A percentile compares a stretch with the other conserved stretches of the same genome.
These are phyloP conservation scores for Suhomyces ambrosiae DNA, from an alignment of 1,139 yeast genomes.

Conservation along the genomic window DNA sequence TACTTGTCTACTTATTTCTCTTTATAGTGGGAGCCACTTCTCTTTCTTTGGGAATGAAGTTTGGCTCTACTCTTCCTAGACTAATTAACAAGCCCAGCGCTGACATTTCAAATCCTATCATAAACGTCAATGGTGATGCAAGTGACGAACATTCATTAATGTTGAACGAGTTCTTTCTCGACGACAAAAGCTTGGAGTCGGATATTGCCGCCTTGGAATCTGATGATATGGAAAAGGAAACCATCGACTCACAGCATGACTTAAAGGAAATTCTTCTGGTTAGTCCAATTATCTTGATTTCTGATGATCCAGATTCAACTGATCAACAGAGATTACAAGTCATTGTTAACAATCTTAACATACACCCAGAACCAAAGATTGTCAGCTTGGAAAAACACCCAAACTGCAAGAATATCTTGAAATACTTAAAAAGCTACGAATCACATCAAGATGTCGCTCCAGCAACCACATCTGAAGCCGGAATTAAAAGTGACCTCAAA, in stretches of 20 bases:
- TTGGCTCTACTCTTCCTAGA: neutral
- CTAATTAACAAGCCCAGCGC: neutral
- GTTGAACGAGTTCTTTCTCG: conserved; percentile 8
- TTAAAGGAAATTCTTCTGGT: conserved; percentile 35
- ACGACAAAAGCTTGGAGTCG: conserved; percentile 4
- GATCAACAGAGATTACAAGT: conserved; percentile 27
- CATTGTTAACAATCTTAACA: conserved; percentile 23
- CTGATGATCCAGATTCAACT: conserved; percentile 19
- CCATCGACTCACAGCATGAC: conserved; percentile 21
- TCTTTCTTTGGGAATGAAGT: neutral
- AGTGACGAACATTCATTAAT: conserved; percentile 9
- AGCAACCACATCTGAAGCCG: conserved; percentile 5
- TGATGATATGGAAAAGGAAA: conserved; percentile 8
- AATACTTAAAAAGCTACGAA: conserved; percentile 28
- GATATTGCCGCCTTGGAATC: conserved; percentile 1
- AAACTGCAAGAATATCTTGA: conserved; percentile 26
- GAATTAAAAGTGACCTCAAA: conserved; percentile 15
- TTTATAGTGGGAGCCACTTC: conserved; percentile 2
- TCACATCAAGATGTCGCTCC: conserved; percentile 10
- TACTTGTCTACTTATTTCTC: conserved; percentile 6
- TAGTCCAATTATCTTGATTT: conserved; percentile 28
- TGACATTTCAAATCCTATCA: conserved; percentile 10
- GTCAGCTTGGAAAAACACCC: conserved; percentile 38
- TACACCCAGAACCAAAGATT: conserved; percentile 36
- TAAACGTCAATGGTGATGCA: conserved; percentile 11